These are phyloP conservation scores for Trichoderma arundinaceum DNA, from an alignment of 2,329 filamentous ascomycete species.

Conservation along the genomic window DNA sequence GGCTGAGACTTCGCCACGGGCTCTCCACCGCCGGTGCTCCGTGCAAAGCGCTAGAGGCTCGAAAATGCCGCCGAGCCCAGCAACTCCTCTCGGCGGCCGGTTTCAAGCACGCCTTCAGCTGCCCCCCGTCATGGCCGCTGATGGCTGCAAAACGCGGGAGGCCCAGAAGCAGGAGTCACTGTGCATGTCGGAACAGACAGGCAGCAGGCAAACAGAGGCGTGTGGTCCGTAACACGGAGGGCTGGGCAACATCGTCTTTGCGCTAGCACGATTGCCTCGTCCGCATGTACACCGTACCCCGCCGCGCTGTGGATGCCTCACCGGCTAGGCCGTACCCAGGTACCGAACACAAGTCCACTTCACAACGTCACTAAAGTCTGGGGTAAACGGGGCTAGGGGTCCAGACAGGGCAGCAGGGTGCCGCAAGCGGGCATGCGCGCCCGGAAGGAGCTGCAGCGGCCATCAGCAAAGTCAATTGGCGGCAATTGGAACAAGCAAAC, in stretches of 20 bases:
- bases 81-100: too few species aligned
- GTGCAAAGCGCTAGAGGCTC: background rate
- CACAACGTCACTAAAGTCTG: conserved; percentile 31
- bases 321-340: conserved; percentile 34
- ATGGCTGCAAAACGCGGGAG: background rate
- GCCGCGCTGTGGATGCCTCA: conserved; percentile 32
- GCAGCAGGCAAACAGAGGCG: background rate
- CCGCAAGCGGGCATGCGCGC: conserved; percentile 12
- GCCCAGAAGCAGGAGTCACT: background rate
- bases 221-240: background rate
- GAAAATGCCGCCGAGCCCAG: conserved; percentile 1
- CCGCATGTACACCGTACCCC: conserved; percentile 38
- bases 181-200: background rate
- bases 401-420: conserved; percentile 19
- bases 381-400: conserved; percentile 30
- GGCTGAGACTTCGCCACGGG: conserved; percentile 22
- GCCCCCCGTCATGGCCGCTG: background rate
- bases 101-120: background rate
- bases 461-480: conserved; percentile 13
- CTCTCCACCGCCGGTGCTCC: conserved; percentile 15
- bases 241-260: background rate
- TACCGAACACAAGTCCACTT: conserved; percentile 29
- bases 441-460: background rate
- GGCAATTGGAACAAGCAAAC: background rate
- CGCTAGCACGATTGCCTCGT: background rate